Evolutionary conservation across 2,329 filamentous ascomycete genomes (phyloP), one percentile per base, ranked within the genome.

Genomic region (Pochonia chlamydosporia): DNA sequence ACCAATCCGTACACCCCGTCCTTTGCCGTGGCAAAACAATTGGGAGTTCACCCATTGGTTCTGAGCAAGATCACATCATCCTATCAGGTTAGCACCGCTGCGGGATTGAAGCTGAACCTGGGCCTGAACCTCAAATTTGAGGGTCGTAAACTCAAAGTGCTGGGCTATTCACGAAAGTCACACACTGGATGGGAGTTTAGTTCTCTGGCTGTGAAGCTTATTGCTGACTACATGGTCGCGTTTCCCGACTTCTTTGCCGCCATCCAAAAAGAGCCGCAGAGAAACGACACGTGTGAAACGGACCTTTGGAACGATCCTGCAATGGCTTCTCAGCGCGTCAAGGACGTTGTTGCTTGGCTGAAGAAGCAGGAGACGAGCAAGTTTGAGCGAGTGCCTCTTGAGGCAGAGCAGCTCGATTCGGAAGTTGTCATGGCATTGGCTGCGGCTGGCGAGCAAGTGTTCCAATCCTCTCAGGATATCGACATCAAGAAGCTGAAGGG

Each of bases 71-170:
- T 99, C 59, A 97, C 93, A 0, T 95, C 93, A 2, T 91, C 92
- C 0, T 97, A 95, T 65, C 87, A 85, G 46, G 87, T 99, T 48
- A 81, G 82, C 48, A 79, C 70, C 16, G 82, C 92, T 4, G 89
- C 89, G 48, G 89, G 87, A 21, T 74, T 90, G 49, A 87, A 88
- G 57, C 77, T 96, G 52, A 99, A 99, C 59, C 73, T 99, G 21
- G 93, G 93, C 0, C 75, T 99, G 51, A 99, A 99, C 60, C 76
- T 99, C 55, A 99, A 99, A 65, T 99, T 99, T 50, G 93, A 99
- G 63, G 89, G 82, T 3, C 92, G 89, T 69, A 96, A 96, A 68
- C 78, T 91, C 57, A 99, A 99, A 70, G 93, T 99, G 6, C 71
- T 99, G 26, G 93, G 93, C 1, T 99, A 96, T 66, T 96, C 92